Evolutionary conservation across 106 monocot genomes (phyloP).

Genomic region (Dendrobium chrysotoxum): DNA sequence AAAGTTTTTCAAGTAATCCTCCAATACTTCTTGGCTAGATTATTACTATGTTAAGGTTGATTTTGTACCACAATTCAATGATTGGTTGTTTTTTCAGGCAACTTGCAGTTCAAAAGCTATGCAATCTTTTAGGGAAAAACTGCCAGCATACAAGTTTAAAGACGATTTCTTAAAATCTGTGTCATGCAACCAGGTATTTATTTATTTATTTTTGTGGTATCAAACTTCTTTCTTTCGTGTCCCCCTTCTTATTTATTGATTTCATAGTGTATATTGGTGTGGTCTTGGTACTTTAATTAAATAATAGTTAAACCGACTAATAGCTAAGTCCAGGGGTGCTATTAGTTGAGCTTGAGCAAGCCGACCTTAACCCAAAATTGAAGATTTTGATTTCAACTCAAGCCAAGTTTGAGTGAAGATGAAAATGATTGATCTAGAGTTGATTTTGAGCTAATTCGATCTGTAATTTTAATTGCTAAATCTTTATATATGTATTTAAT

Average conservation of each 20-base stretch:
- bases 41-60: neutral
- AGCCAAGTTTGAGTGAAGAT: no score
- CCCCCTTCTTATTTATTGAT: neutral
- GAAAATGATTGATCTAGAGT: no score
- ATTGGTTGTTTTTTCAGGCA: slow-evolving; percentile 28
- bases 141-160: slow-evolving; percentile 82
- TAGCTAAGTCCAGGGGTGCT: no score
- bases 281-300: neutral
- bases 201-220: neutral
- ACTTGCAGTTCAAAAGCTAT: slow-evolving; percentile 52
- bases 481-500: no score
- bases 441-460: no score
- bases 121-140: slow-evolving; percentile 88
- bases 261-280: neutral
- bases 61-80: neutral
- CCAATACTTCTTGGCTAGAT: neutral
- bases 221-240: neutral
- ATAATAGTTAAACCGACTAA: neutral
- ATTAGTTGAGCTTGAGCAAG: no score
- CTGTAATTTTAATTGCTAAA: no score
- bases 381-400: no score
- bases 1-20: neutral
- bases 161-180: slow-evolving; percentile 78
- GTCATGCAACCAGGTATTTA: slow-evolving; percentile 59
- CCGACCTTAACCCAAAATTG: no score